Base-by-base conservation (phyloP, 106 monocot genomes). In the Posidonia australis region DNA sequence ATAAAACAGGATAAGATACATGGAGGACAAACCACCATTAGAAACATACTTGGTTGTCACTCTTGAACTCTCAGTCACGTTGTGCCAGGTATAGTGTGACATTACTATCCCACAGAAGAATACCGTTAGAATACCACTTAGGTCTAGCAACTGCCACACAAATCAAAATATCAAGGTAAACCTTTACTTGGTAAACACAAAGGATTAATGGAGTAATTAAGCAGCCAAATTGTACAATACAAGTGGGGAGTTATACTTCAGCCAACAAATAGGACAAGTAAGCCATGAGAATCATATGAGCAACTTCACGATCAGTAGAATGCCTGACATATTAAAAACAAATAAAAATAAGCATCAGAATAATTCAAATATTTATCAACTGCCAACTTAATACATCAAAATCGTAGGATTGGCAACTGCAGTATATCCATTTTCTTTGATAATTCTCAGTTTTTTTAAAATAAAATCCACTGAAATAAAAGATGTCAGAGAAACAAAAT, bases 51-150 rank as follows among this genome's bases (percentile, higher is more conserved):
- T 96, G 54, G 94, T 96, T 44, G 94, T 96, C 56, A 96, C 63
- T 84, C 94, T 86, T 49, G 94, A 96, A 69, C 86, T 90, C 72
- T 98, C 96, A 22, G 90, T 98, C 59, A 98, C 90, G 68, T 98
- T 98, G 63, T 98, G 90, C 96, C 94, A 96, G 12, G 94, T 90
- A 67, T 96, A 96, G 68, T 96, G 94, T 27, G 94, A 96, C 94
- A 96, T 96, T 47, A 96, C 90, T 69, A 96, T 90, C 42, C 94
- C 94, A 44, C 89, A 96, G 71, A 96, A 96, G 77, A 96, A 96
- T 32, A 96, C 90, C 25, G 90, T 96, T 20, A 96, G 86, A 74
- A 96, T 96, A 11, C 94, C 90, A 59, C 94, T 96, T 45, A 90
- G 77, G 80, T 90, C 63, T 67, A 79, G 66, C 63, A 96, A 69